Base-by-base conservation (phyloP, 768 basidiomycete species). In the Pisolithus tinctorius region DNA sequence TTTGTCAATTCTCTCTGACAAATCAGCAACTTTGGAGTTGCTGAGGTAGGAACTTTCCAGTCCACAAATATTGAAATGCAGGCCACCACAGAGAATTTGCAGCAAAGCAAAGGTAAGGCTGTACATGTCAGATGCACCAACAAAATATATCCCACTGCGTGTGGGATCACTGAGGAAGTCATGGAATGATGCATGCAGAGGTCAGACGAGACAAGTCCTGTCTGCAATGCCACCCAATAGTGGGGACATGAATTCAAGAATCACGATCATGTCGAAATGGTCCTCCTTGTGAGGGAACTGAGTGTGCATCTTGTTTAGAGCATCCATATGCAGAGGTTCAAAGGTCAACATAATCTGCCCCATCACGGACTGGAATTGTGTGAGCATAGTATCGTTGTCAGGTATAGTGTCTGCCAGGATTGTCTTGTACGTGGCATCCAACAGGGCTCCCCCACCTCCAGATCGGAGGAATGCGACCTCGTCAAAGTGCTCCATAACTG, bases 111-210 rank as follows among this genome's bases (percentile, higher is more conserved):
- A 23, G 6, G 40, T 6, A 41, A 41, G 40, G 40, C 17, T 20
- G 11, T 41, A 6, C 40, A 41, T 41, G 17, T 41, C 17, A 8
- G n/a, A 17, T 17, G 11, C 10, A 17, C 40, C 5, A 20, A 20
- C 17, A 9, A 11, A 17, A 23, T 55, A 63, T 9, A 45, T 34
- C 20, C 27, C 38, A 40, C 56, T 57, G 3, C 61, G 52, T 11
- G 26, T 16, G 29, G 38, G 2, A 36, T 58, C 50, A 2, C 37
- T 50, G 9, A 64, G 53, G 47, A 61, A 68, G 25, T 68, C 66
- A 14, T 30, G 45, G 52, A 67, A 63, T 3, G 66, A 67, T 16
- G 60, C 43, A 41, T 67, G 66, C 11, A 65, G 52, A 7, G 58
- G 49, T n/a, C 45, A 52, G 34, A 63, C 48, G 3, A 51, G 47